Percentiles rank a stretch among this genome's conserved stretches.
Evolutionary conservation across 495 filamentous ascomycete genomes (phyloP).

Genomic region (Penicillium fimorum): DNA sequence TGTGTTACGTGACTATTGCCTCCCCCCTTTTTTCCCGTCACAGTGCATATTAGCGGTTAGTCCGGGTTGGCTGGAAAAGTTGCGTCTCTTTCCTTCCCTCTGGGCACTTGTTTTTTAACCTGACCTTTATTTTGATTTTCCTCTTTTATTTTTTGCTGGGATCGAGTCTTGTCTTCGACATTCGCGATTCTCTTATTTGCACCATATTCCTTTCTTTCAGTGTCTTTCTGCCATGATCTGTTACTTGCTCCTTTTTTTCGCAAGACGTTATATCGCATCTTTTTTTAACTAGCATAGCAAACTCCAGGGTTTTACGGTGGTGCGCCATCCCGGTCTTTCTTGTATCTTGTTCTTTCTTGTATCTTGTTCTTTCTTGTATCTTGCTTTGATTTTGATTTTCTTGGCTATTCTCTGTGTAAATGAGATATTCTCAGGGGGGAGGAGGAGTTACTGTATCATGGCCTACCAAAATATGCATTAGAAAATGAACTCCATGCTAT

Average conservation of each 20-base stretch:
- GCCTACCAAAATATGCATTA: background rate
- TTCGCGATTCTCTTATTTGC: slow-evolving; percentile 15
- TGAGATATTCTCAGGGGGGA: background rate
- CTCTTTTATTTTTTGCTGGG: slow-evolving; percentile 12
- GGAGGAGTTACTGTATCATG: slow-evolving; percentile 3
- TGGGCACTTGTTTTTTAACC: slow-evolving; percentile 32
- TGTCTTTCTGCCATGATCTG: slow-evolving; percentile 10
- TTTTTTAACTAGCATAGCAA: slow-evolving; percentile 29
- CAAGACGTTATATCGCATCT: slow-evolving; percentile 24
- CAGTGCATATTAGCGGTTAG: slow-evolving; percentile 51
- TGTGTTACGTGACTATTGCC: slow-evolving; percentile 45
- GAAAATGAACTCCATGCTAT: background rate
- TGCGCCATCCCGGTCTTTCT: slow-evolving; percentile 19
- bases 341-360: slow-evolving; percentile 16
- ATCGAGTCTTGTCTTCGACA: slow-evolving; percentile 10
- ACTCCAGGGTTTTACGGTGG: slow-evolving; percentile 26
- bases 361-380: slow-evolving; percentile 11
- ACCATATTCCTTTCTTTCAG: slow-evolving; percentile 15
- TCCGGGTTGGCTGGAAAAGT: slow-evolving; percentile 44
- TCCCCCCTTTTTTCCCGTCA: slow-evolving; percentile 31
- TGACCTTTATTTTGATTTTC: slow-evolving; percentile 12
- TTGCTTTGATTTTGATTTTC: slow-evolving; percentile 10
- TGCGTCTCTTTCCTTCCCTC: slow-evolving; percentile 35
- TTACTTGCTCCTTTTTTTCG: slow-evolving; percentile 8
- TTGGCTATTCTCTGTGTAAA: slow-evolving; percentile 9